phyloP scores from a whole-genome alignment of 331 rosid genomes.

The Malus hybrid region DNA sequence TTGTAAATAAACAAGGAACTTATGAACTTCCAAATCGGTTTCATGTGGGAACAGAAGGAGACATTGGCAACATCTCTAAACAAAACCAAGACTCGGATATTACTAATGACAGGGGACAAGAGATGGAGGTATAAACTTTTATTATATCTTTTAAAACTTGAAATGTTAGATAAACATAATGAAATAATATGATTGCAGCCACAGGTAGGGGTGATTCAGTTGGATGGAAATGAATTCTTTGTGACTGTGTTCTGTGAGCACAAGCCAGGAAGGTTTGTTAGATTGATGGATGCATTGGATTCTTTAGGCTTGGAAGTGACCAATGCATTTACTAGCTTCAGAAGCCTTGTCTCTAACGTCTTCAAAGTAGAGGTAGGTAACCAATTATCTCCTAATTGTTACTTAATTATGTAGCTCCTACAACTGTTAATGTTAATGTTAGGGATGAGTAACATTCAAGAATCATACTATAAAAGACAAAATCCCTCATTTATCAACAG shows the following conservation, averaged over 20 bases:
- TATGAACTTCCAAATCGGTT: constrained; percentile 27
- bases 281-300: constrained; percentile 62
- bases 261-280: constrained; percentile 61
- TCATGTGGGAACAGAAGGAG: constrained; percentile 30
- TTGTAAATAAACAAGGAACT: constrained; percentile 26
- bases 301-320: constrained; percentile 58
- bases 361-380: constrained; percentile 54
- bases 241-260: constrained; percentile 78
- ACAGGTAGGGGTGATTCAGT: constrained; percentile 65
- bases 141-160: too few relatives aligned
- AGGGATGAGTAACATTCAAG: too few relatives aligned
- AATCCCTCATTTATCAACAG: too few relatives aligned
- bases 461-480: too few relatives aligned
- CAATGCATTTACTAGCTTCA: constrained; percentile 74
- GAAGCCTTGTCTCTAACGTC: constrained; percentile 69
- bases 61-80: constrained; percentile 29
- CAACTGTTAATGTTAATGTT: too few relatives aligned
- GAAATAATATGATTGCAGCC: constrained; percentile 34
- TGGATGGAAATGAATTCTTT: constrained; percentile 63
- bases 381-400: too few relatives aligned
- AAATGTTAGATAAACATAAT: too few relatives aligned
- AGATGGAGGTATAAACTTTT: constrained; percentile 59
- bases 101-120: constrained; percentile 49
- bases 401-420: too few relatives aligned
- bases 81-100: constrained; percentile 45